A percentile compares a stretch with the other conserved stretches of the same genome.
These are phyloP conservation scores for Triglochin maritima DNA, from an alignment of 106 monocot genomes.

Conservation along the genomic window DNA sequence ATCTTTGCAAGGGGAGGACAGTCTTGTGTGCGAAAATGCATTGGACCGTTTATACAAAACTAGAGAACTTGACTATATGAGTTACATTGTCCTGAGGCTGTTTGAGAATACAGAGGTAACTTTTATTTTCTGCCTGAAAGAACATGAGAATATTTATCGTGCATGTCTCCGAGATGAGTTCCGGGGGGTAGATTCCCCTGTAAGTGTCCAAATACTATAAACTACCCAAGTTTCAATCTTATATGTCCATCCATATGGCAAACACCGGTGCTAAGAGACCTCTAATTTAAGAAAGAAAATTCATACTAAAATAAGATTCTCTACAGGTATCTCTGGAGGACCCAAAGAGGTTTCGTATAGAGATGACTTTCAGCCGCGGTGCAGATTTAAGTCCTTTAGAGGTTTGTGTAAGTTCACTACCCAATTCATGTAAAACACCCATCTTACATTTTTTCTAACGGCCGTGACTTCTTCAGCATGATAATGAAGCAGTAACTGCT, in stretches of 20 bases:
- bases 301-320: neutral
- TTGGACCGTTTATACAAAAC: constrained; percentile 68
- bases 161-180: too few species aligned
- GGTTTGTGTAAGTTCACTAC: constrained; percentile 20
- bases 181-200: too few species aligned
- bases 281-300: neutral
- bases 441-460: neutral
- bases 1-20: constrained; percentile 75
- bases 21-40: constrained; percentile 60
- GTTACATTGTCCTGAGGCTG: constrained; percentile 91
- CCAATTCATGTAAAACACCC: neutral
- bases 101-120: constrained; percentile 95
- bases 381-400: constrained; percentile 90
- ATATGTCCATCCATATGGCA: too few species aligned
- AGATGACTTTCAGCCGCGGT: constrained; percentile 92
- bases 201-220: too few species aligned
- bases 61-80: constrained; percentile 98
- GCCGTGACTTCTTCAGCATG: constrained; percentile 12
- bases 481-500: constrained; percentile 38
- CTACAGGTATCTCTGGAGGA: constrained; percentile 77
- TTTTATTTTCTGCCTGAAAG: neutral
- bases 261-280: too few species aligned
- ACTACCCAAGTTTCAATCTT: too few species aligned
- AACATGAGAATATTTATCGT: too few species aligned
- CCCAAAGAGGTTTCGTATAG: constrained; percentile 80